These are phyloP conservation scores for Cladorrhinum samala DNA, from an alignment of 495 filamentous ascomycete genomes.

Conservation along the genomic window DNA sequence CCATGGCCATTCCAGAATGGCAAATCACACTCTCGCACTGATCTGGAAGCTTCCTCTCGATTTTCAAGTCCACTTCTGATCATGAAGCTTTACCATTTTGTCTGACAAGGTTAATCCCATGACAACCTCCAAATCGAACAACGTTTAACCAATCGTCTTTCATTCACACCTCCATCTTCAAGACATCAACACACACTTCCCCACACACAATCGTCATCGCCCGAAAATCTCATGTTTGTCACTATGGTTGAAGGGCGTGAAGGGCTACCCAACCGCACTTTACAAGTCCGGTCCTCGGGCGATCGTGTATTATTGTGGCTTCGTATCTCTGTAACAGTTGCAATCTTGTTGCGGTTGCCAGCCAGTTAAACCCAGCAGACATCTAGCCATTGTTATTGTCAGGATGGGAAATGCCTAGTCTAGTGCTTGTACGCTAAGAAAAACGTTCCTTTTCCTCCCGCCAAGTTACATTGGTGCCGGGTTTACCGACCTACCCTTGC, in stretches of 20 bases:
- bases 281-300: background rate
- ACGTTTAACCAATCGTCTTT: too few relatives aligned
- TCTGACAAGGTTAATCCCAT: background rate
- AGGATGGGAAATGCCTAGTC: background rate
- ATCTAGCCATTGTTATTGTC: too few relatives aligned
- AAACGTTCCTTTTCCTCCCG: background rate
- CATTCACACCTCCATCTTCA: background rate
- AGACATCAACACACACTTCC: background rate
- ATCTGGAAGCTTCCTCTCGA: background rate
- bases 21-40: background rate
- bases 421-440: background rate
- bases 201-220: background rate
- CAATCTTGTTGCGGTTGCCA: too few relatives aligned
- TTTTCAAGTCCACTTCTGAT: too few relatives aligned
- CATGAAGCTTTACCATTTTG: background rate
- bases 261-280: background rate
- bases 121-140: too few relatives aligned
- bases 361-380: too few relatives aligned
- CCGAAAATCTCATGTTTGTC: too few relatives aligned
- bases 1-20: background rate
- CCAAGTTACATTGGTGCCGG: background rate
- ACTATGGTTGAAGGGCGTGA: too few relatives aligned
- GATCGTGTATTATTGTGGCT: background rate
- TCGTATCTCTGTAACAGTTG: background rate
- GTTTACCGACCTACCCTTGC: background rate